Evolutionary conservation across 2,329 filamentous ascomycete genomes (phyloP), one percentile per base, ranked within the genome.

Genomic region (Leptographium wingfieldii): DNA sequence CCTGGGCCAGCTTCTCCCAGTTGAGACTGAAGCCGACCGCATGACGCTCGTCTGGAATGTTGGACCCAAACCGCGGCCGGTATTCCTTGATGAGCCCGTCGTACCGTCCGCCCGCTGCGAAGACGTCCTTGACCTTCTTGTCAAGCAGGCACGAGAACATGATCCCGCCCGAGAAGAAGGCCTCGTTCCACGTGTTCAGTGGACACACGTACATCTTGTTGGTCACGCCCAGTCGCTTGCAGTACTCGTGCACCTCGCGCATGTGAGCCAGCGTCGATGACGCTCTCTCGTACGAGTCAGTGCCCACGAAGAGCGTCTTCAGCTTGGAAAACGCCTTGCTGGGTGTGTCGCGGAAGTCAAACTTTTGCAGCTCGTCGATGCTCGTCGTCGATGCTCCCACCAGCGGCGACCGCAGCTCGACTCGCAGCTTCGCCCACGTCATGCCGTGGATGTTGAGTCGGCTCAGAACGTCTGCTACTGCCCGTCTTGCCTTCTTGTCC

Each of bases 81-180:
- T 95, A 88, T 62, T 95, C 88, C 69, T 85, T 85, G 64, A 99
- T 92, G 25, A 99, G 76, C 55, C 84, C 84, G 70, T 99, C 95
- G 69, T 99, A 99, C 56, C 94, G 84, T 2, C 94, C 94, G 57
- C 95, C 94, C 38, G 92, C 94, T 6, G 92, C 94, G 68, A 97
- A 90, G 0, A 97, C 89, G 66, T 94, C 87, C 66, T 82, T 85
- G 63, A 86, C 82, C 69, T 90, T 95, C 63, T 82, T 85, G 69
- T 97, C 92, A 64, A 92, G 90, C 2, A 96, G 75, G 67, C 91
- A 96, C 63, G 95, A 89, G 69, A 99, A 97, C 52, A 97, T 77
- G 33, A 97, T 78, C 9, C 92, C 92, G 1, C 88, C 87, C 22
- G 82, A 77, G 71, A 94, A 99, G 69, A 97, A 96, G 60, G 86